Evolutionary conservation across 2,329 filamentous ascomycete species (phyloP), one percentile per base, ranked within the genome.

Genomic region (Hymenoscyphus fraxineus): DNA sequence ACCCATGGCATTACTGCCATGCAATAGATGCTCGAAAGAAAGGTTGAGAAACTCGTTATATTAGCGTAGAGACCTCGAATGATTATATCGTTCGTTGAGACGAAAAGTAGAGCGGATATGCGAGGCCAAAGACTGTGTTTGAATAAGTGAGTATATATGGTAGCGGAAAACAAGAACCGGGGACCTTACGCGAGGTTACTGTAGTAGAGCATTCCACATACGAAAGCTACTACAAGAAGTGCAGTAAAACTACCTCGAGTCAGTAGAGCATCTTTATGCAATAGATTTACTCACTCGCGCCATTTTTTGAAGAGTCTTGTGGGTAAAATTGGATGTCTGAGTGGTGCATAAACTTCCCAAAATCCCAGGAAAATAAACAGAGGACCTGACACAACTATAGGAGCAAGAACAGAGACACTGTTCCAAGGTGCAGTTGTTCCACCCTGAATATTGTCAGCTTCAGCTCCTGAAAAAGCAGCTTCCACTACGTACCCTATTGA

Each of bases 141-240:
- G 16, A 19, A 19, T 1, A 22, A 51, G n/a, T 12, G 44, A 51
- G 4, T 9, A 10, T 27, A 27, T 27, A 27, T 22, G n/a, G 7
- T 7, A 35, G 35, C 35, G n/a, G 4, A 10, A 3, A 51, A 9
- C 1, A 19, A 10, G 15, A n/a, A n/a, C 4, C 16, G n/a, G n/a
- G 3, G 1, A 10, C 9, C 44, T 22, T 27, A 51, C 44, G 54
- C 56, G 32, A 39, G 27, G 6, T 47, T 70, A 58, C 60, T 67
- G 62, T 74, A 74, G 61, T 72, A 75, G 10, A 73, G 69, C 72
- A 76, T 75, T 15, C 73, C 73, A 7, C 70, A 72, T 3, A 75
- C 73, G 35, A 76, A 75, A 57, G 69, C 73, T 0, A 75, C 73
- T 10, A 75, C 71, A 39, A 75, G 69, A 64, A 75, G 67, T 65